Conservation (phyloP, 345 rosid genomes). For the Trapa bicornis region DNA sequence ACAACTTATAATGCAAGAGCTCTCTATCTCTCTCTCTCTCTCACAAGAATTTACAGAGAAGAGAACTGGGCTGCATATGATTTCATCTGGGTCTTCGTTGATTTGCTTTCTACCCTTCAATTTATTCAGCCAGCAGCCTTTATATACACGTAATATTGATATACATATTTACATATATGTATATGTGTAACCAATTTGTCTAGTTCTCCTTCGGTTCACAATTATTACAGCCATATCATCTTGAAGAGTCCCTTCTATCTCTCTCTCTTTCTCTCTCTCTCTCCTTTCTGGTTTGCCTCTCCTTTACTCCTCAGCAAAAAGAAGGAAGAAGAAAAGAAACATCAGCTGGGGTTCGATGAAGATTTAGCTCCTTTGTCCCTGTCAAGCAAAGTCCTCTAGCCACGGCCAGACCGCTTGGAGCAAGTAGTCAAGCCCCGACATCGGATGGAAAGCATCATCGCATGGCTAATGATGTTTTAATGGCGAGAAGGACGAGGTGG, state of each 20-base stretch:
- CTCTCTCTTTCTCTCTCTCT: not conserved
- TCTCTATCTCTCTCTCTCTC: not conserved
- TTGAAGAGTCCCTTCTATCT: not conserved
- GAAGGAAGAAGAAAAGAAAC: too few species aligned
- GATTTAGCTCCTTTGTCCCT: not conserved
- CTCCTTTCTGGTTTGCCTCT: not conserved
- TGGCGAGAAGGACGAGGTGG: not conserved
- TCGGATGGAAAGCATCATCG: not conserved
- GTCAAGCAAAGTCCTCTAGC: not conserved
- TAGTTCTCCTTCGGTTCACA: not conserved
- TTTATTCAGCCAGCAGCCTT: not conserved
- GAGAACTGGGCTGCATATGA: too few species aligned
- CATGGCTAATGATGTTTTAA: not conserved
- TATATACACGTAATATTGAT: not conserved
- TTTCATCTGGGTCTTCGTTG: not conserved
- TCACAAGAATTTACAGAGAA: too few species aligned
- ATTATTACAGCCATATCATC: not conserved
- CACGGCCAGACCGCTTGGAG: not conserved
- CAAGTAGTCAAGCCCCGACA: not conserved
- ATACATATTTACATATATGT: not conserved
- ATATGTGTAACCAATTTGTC: not conserved
- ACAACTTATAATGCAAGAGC: not conserved
- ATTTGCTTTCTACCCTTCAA: not conserved
- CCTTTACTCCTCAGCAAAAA: too few species aligned
- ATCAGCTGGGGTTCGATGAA: not conserved